Evolutionary conservation across 345 rosid genomes (phyloP).

Genomic region (Nephelium lappaceum): DNA sequence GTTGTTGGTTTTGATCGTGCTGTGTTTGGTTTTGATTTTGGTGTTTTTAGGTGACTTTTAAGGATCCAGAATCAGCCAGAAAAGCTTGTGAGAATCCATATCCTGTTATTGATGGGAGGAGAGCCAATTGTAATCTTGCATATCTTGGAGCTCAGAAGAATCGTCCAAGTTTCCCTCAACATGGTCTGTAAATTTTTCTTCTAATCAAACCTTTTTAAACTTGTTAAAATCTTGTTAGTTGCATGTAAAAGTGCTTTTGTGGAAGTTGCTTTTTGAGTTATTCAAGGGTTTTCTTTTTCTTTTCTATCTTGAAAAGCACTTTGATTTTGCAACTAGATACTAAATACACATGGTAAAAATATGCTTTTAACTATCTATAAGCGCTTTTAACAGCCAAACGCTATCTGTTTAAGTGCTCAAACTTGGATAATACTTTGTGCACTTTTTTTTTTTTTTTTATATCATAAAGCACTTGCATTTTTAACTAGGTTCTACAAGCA

Average conservation of each 20-base stretch:
- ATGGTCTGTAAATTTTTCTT: slow-evolving; percentile 19
- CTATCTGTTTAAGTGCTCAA: not conserved
- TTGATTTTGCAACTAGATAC: too few relatives aligned
- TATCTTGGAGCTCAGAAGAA: slow-evolving; percentile 52
- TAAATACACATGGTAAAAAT: not conserved
- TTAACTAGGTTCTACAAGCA: not conserved
- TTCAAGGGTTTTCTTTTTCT: too few relatives aligned
- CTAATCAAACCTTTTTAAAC: too few relatives aligned
- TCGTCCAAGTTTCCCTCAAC: slow-evolving; percentile 40
- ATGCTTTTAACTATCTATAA: not conserved
- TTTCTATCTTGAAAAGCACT: not conserved
- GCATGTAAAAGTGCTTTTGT: not conserved
- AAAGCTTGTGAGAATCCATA: slow-evolving; percentile 63
- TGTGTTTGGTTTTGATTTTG: not conserved
- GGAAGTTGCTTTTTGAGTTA: not conserved
- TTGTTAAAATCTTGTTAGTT: not conserved
- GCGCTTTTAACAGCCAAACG: not conserved
- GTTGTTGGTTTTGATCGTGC: not conserved
- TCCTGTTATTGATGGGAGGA: slow-evolving; percentile 59
- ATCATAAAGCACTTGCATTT: not conserved
- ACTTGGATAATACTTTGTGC: not conserved
- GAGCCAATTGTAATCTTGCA: slow-evolving; percentile 60
- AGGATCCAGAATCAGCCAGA: slow-evolving; percentile 56
- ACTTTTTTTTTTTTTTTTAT: not conserved
- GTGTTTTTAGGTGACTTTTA: slow-evolving; percentile 52